phyloP scores from a whole-genome alignment of 2,329 filamentous ascomycete species.

The Microdochium trichocladiopsis region DNA sequence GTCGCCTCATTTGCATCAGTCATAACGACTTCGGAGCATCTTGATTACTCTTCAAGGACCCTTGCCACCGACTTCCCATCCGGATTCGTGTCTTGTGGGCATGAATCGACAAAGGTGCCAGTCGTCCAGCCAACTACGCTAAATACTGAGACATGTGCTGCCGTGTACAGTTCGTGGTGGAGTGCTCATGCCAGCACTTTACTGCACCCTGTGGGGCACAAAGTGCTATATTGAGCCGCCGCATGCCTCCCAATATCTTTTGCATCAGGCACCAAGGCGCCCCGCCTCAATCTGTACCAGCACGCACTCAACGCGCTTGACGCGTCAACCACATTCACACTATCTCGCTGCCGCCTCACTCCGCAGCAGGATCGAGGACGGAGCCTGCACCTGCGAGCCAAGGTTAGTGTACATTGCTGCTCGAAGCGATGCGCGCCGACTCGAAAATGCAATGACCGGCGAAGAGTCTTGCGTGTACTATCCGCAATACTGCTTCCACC shows the following conservation, averaged over 20 bases:
- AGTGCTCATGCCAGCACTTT: background rate
- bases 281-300: background rate
- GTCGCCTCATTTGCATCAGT: background rate
- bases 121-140: background rate
- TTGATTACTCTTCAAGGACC: background rate
- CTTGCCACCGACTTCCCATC: no score
- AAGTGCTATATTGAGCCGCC: background rate
- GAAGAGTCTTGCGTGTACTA: conserved; percentile 30
- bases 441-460: conserved; percentile 46
- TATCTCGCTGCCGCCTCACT: no score
- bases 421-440: background rate
- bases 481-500: conserved; percentile 55
- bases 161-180: background rate
- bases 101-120: background rate
- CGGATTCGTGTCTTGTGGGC: no score
- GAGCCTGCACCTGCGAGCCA: conserved; percentile 1
- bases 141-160: background rate
- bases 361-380: no score
- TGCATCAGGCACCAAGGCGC: background rate
- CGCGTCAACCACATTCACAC: background rate
- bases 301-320: background rate
- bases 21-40: background rate
- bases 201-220: no score
- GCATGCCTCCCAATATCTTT: background rate
- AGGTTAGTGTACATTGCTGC: background rate